These are phyloP conservation scores for Malassezia obtusa DNA, from an alignment of 1,284 basidiomycete genomes.

Conservation along the genomic window DNA sequence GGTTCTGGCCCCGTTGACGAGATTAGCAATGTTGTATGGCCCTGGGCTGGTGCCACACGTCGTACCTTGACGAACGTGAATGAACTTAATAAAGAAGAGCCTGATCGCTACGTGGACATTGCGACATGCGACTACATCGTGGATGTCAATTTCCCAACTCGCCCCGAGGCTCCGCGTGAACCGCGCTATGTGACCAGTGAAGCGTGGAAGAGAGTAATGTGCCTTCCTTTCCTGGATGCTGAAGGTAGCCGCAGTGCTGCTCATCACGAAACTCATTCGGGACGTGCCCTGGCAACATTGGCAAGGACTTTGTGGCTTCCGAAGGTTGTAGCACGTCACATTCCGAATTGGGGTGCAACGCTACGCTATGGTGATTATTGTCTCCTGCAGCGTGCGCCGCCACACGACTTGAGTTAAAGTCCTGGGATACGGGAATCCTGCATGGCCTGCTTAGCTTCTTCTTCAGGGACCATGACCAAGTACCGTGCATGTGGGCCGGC, in stretches of 20 bases:
- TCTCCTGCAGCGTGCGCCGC: conserved; percentile 15
- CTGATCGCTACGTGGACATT: conserved; percentile 56
- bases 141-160: conserved; percentile 20
- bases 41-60: conserved; percentile 55
- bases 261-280: neutral
- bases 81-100: conserved; percentile 73
- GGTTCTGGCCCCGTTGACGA: conserved; percentile 4
- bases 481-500: conserved; percentile 30
- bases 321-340: neutral
- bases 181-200: conserved; percentile 21
- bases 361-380: conserved; percentile 34
- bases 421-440: neutral
- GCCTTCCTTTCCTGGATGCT: conserved; percentile 35
- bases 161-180: conserved; percentile 18
- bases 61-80: conserved; percentile 64
- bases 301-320: conserved; percentile 37
- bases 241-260: conserved; percentile 21
- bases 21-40: conserved; percentile 47
- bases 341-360: conserved; percentile 7
- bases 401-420: neutral
- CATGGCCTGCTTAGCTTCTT: conserved; percentile 26
- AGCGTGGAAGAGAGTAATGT: conserved; percentile 28
- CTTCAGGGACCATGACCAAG: conserved; percentile 36
- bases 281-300: conserved; percentile 17
- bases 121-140: conserved; percentile 38